Evolutionary conservation across 2,329 filamentous ascomycete genomes (phyloP).

Genomic region (Magnaporthiopsis rhizophila): DNA sequence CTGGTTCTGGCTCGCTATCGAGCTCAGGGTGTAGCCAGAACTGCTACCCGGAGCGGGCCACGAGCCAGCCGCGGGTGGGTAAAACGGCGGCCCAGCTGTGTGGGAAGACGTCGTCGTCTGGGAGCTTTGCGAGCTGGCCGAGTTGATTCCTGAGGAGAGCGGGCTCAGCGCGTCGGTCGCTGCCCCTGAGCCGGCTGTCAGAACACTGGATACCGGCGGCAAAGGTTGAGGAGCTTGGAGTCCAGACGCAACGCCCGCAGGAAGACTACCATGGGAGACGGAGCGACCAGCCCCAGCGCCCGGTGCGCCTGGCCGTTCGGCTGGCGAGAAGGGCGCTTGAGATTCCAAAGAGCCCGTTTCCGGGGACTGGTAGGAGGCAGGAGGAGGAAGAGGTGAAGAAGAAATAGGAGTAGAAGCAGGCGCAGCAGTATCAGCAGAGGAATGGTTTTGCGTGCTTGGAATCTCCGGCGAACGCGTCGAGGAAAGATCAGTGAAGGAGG

Average conservation of each 20-base stretch:
- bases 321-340: too few species aligned
- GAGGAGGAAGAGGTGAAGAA: neutral
- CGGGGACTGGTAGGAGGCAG: neutral
- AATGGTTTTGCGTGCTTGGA: neutral
- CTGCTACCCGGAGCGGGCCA: neutral
- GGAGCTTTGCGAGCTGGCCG: slow-evolving; percentile 47
- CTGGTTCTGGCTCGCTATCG: neutral
- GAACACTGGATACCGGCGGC: slow-evolving; percentile 15
- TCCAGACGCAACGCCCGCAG: neutral
- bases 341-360: too few species aligned
- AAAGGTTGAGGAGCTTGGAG: neutral
- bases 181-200: slow-evolving; percentile 33
- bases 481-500: neutral
- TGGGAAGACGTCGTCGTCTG: slow-evolving; percentile 28
- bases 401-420: neutral
- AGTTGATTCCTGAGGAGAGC: slow-evolving; percentile 51
- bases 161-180: slow-evolving; percentile 52
- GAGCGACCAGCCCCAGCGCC: neutral
- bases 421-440: neutral
- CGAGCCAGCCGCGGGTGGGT: slow-evolving; percentile 23
- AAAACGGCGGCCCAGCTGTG: slow-evolving; percentile 19
- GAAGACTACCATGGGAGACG: neutral
- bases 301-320: neutral
- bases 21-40: slow-evolving; percentile 3
- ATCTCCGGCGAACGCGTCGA: neutral